A percentile compares a stretch with the other conserved stretches of the same genome.
phyloP scores from a whole-genome alignment of 1,284 basidiomycete genomes.

The Cutaneotrichosporon curvatum region DNA sequence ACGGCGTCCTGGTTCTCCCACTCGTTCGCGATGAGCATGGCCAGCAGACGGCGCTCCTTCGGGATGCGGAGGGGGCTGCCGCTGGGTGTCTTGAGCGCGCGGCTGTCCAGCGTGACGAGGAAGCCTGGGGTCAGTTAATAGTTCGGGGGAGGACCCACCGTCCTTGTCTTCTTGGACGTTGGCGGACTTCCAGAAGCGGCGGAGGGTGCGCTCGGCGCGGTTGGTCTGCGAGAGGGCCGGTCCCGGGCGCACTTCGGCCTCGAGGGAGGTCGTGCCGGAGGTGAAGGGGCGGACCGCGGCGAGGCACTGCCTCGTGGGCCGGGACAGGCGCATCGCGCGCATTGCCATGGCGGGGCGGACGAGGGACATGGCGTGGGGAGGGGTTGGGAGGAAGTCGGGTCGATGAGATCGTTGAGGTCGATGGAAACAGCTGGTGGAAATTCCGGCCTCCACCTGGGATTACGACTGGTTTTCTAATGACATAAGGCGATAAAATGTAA shows the following conservation, averaged over 20 bases:
- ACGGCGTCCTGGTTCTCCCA: slow-evolving; percentile 89
- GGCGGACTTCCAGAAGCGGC: slow-evolving; percentile 86
- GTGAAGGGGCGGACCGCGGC: neutral
- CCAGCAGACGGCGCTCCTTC: slow-evolving; percentile 61
- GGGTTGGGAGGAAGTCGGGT: too few relatives aligned
- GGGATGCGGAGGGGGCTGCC: slow-evolving; percentile 71
- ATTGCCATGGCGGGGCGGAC: neutral
- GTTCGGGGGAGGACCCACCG: slow-evolving; percentile 31
- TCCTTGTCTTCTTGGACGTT: slow-evolving; percentile 56
- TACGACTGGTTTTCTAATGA: neutral
- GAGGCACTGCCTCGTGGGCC: slow-evolving; percentile 1
- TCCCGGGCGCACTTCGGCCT: slow-evolving; percentile 18
- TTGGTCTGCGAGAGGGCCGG: slow-evolving; percentile 36
- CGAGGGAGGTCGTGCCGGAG: neutral
- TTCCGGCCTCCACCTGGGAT: neutral
- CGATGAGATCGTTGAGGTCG: too few relatives aligned
- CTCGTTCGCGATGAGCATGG: slow-evolving; percentile 82
- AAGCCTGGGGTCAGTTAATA: slow-evolving; percentile 46
- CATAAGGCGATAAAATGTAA: too few relatives aligned
- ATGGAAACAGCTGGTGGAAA: too few relatives aligned
- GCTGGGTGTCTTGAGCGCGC: slow-evolving; percentile 77
- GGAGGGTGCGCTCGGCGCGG: slow-evolving; percentile 68
- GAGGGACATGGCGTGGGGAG: neutral
- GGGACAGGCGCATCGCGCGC: neutral
- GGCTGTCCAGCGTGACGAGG: slow-evolving; percentile 71